phyloP scores from a whole-genome alignment of 306 rosid species.

The Acacia melanoxylon region DNA sequence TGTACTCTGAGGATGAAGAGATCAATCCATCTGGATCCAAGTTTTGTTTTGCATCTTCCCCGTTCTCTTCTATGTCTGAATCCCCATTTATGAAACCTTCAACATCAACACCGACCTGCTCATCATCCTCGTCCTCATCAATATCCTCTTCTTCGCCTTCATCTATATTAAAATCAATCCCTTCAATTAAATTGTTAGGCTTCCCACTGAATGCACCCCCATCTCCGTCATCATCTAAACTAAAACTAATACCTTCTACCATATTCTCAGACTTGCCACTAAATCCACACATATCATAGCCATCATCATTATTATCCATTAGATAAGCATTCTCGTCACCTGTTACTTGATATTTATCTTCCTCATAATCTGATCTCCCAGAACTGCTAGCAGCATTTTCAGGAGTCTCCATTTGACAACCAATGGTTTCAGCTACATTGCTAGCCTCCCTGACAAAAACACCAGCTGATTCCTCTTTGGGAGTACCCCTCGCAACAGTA shows the following conservation, averaged over 20 bases:
- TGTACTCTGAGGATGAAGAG: slow-evolving; percentile 47
- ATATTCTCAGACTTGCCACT: slow-evolving; percentile 43
- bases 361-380: slow-evolving; percentile 46
- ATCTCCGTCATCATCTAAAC: slow-evolving; percentile 38
- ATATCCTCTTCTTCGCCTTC: slow-evolving; percentile 33
- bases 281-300: slow-evolving; percentile 26
- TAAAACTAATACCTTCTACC: slow-evolving; percentile 30
- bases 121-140: slow-evolving; percentile 24
- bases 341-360: slow-evolving; percentile 42
- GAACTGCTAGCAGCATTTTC: slow-evolving; percentile 43
- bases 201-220: slow-evolving; percentile 35
- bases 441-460: slow-evolving; percentile 17
- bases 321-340: slow-evolving; percentile 41
- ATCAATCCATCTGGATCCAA: slow-evolving; percentile 26
- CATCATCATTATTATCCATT: slow-evolving; percentile 34
- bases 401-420: slow-evolving; percentile 29
- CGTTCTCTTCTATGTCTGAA: slow-evolving; percentile 36
- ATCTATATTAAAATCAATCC: slow-evolving; percentile 37
- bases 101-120: slow-evolving; percentile 39
- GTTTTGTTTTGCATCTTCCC: slow-evolving; percentile 36
- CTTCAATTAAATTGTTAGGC: slow-evolving; percentile 34
- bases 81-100: slow-evolving; percentile 45
- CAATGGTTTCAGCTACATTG: slow-evolving; percentile 28
- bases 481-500: slow-evolving; percentile 15
- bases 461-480: slow-evolving; percentile 13